Percentiles rank a stretch among this genome's conserved stretches.
These are phyloP conservation scores for Podila clonocystis DNA, from an alignment of 192 early-diverging fungal genomes.

Conservation along the genomic window DNA sequence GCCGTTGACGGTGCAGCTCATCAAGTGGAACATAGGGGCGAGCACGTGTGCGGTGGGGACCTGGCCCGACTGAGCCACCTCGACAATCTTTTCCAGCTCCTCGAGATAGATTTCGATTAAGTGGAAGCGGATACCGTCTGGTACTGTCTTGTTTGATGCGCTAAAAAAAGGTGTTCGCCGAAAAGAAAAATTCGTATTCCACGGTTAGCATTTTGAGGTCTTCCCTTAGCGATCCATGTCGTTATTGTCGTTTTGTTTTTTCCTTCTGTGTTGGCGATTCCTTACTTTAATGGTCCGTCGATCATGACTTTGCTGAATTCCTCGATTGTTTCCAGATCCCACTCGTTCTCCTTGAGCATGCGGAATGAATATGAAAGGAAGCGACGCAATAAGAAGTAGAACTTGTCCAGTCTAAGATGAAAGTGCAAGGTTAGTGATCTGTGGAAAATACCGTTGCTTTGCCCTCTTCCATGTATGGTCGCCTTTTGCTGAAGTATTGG, in stretches of 20 bases:
- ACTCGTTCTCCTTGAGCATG: constrained; percentile 66
- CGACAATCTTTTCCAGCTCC: constrained; percentile 72
- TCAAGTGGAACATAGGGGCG: constrained; percentile 60
- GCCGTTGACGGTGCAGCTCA: constrained; percentile 60
- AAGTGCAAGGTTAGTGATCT: background rate
- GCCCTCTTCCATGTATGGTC: too few species aligned
- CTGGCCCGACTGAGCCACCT: constrained; percentile 49
- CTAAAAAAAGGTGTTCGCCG: constrained; percentile 32
- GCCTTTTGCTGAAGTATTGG: too few species aligned
- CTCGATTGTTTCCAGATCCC: constrained; percentile 62
- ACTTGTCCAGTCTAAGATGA: constrained; percentile 77
- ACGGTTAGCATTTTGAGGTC: background rate
- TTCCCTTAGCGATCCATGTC: background rate
- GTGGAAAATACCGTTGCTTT: background rate
- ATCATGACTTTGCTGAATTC: constrained; percentile 63
- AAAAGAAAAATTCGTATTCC: background rate
- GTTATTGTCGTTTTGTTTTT: background rate
- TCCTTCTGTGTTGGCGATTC: background rate
- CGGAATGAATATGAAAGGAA: constrained; percentile 71
- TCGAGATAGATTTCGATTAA: constrained; percentile 75
- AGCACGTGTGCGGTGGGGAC: constrained; percentile 61
- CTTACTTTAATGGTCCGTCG: constrained; percentile 73
- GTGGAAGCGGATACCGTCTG: constrained; percentile 78
- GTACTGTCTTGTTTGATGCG: constrained; percentile 65
- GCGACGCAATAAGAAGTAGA: constrained; percentile 74